Evolutionary conservation across 768 basidiomycete species (phyloP), one percentile per base, ranked within the genome.

Genomic region (Candolleomyces eurysporus): DNA sequence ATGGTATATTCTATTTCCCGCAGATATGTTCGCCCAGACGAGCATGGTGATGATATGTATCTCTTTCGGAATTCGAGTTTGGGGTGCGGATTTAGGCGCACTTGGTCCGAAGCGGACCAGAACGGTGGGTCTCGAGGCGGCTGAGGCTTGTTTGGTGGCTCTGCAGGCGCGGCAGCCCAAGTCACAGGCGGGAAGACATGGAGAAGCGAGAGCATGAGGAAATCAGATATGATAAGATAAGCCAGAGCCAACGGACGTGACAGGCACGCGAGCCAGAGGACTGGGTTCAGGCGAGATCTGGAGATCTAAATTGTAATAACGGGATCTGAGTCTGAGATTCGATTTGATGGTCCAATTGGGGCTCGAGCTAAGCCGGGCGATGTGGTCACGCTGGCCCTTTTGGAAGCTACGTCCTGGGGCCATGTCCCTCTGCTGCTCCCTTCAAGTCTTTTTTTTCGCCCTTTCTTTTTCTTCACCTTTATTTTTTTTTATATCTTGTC

Each of bases 281-380:
- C 19, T 8, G 49, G 36, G 36, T 36, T 26, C 7, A 21, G 49
- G 49, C 14, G 2, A 19, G 49, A 51, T 51, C 49, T 48, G 46
- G 3, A 48, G 46, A 48, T 48, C 46, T 48, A 48, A 48, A 48
- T 48, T 48, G 46, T 48, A 48, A 48, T 48, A 10, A n/a, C 21
- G 16, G 46, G 46, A 48, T 48, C 46, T 48, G 4, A 36, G 46
- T 48, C 46, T 48, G 46, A 48, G 46, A 48, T 48, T 48, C 46
- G 46, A 48, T n/a, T 51, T 51, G 49, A 51, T 51, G 49, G 49
- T 8, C 49, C 14, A 51, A 51, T 51, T 51, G 49, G 49, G 49
- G 49, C 49, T 21, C 19, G 49, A 6, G 49, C 30, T 51, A 11
- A 5, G 11, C 1, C 1, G 48, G 5, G 10, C 16, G 48, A 22